Conservation (phyloP, 2,329 filamentous ascomycete species). For the Monosporascus sp. region DNA sequence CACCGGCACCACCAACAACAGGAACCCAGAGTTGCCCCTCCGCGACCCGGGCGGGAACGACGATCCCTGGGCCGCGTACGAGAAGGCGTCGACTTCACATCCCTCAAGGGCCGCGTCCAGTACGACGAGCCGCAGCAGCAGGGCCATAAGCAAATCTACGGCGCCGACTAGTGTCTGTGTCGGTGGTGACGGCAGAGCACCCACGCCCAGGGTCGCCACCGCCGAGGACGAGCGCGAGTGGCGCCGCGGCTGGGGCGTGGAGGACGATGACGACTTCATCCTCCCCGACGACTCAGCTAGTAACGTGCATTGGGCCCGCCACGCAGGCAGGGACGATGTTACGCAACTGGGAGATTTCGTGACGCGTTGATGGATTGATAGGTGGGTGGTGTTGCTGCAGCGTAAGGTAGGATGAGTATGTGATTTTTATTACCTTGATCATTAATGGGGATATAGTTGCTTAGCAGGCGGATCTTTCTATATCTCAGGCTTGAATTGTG, state of each 20-base stretch:
- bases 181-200: not conserved
- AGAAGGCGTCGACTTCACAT: not conserved
- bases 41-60: not conserved
- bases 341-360: slow-evolving; percentile 2
- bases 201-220: not conserved
- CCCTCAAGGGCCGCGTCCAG: not conserved
- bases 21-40: not conserved
- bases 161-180: not conserved
- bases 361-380: not conserved
- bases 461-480: no score
- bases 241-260: slow-evolving; percentile 1
- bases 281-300: slow-evolving; percentile 4
- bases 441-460: no score
- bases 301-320: slow-evolving; percentile 3
- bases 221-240: not conserved
- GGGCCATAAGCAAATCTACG: not conserved
- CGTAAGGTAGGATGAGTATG: no score
- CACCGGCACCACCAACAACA: not conserved
- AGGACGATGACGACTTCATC: not conserved
- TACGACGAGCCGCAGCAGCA: not conserved
- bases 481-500: no score
- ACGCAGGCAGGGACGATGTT: not conserved
- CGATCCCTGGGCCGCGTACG: not conserved
- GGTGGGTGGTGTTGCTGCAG: no score
- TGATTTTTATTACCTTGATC: no score